Conservation (phyloP, 2,329 filamentous ascomycete genomes). For the Fusarium sp. region DNA sequence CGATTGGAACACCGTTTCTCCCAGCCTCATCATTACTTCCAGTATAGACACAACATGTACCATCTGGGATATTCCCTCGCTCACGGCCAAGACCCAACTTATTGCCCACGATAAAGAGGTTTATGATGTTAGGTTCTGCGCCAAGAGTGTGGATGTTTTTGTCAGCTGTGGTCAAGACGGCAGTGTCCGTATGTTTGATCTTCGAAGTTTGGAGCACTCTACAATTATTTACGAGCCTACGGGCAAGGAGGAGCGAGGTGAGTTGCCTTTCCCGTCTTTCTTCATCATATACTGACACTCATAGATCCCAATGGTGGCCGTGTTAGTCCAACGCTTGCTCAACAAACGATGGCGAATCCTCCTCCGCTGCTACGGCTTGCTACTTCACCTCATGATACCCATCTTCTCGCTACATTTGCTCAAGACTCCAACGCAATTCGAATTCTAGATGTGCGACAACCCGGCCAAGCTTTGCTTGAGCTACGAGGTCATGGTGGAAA, state of each 20-base stretch:
- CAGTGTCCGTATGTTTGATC: slow-evolving; percentile 98
- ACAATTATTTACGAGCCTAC: slow-evolving; percentile 99
- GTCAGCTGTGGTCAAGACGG: slow-evolving; percentile 97
- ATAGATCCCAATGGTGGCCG: slow-evolving; percentile 66
- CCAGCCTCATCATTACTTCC: slow-evolving; percentile 96
- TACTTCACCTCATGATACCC: slow-evolving; percentile 93
- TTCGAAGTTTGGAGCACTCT: slow-evolving; percentile 94
- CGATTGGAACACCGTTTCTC: slow-evolving; percentile 98
- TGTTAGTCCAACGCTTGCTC: slow-evolving; percentile 77
- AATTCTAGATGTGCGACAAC: slow-evolving; percentile 95
- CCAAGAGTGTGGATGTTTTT: slow-evolving; percentile 98
- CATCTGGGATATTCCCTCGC: slow-evolving; percentile 98
- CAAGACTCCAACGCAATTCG: slow-evolving; percentile 92
- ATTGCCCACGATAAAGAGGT: slow-evolving; percentile 99
- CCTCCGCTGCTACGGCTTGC: slow-evolving; percentile 83
- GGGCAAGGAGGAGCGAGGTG: slow-evolving; percentile 81
- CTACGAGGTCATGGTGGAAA: slow-evolving; percentile 86
- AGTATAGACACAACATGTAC: slow-evolving; percentile 99
- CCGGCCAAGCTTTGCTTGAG: slow-evolving; percentile 92
- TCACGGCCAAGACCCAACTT: slow-evolving; percentile 97
- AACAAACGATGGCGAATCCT: slow-evolving; percentile 80
- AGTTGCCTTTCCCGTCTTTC: slow-evolving; percentile 27
- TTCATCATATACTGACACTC: background rate
- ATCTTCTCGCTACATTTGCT: slow-evolving; percentile 96
- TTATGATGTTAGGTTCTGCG: slow-evolving; percentile 97